Base-by-base conservation (phyloP, 371 early-diverging fungal genomes). In the Basidiobolus heterosporus region DNA sequence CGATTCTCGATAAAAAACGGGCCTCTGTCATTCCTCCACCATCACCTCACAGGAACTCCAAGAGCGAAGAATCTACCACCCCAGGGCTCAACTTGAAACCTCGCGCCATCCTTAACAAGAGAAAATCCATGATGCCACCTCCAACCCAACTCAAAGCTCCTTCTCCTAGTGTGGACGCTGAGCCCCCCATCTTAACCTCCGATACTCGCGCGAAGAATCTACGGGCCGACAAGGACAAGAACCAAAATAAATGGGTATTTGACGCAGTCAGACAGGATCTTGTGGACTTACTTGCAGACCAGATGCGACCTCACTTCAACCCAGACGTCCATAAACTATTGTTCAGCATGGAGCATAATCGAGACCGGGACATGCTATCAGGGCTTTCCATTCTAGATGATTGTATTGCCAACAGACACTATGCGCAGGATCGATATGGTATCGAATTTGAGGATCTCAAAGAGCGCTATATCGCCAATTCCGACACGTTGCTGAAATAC, bases 401-500 rank as follows among this genome's bases (percentile, higher is more conserved):
- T 21, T 74, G 70, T 24, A 36, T 85, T 16, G 55, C 59, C 13
- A 53, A 61, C 9, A 61, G 73, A 6, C 61, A 62, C 19, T 30
- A 62, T 0, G 44, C 59, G 18, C 60, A 57, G n/a, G 58, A 54
- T 17, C 60, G 57, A 20, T 75, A 69, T 47, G 66, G 67, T 37
- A 38, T 83, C 6, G 67, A 67, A 3, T 61, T 47, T 39, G 49
- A 58, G 0, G 76, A 80, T 11, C 53, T 72, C 46, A 66, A 57
- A 38, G 46, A 53, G 18, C 70, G 82, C 13, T 73, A 62, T 46
- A 52, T 84, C 11, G 75, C 74, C 22, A 75, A 76, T 59, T 59
- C 75, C 1, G 91, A 91, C 52, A 49, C 90, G 13, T 57, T 90
- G 24, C 61, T 91, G 36, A 88, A 88, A 52, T 90, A 89, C 51